Conservation (phyloP, 768 basidiomycete genomes). For the Chalciporus pseudorubinellus region DNA sequence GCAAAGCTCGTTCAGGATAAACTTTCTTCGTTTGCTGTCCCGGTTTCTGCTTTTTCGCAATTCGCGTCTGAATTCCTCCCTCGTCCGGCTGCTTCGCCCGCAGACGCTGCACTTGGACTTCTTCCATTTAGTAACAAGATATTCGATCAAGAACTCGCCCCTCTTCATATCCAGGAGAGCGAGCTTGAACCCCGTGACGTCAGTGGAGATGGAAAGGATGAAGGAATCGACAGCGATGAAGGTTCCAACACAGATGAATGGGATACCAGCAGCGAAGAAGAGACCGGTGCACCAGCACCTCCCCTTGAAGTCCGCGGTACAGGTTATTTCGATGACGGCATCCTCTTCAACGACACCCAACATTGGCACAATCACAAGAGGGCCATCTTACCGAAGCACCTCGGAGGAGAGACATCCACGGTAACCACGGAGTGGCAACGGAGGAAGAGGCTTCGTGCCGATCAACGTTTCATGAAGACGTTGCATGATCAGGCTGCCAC, state of each 20-base stretch:
- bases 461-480: conserved; percentile 58
- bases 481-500: conserved; percentile 61
- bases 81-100: background rate
- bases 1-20: conserved; percentile 20
- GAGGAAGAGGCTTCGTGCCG: conserved; percentile 35
- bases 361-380: conserved; percentile 60
- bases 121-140: conserved; percentile 43
- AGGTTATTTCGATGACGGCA: conserved; percentile 38
- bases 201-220: conserved; percentile 12
- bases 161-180: conserved; percentile 25
- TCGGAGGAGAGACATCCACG: conserved; percentile 44
- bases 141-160: conserved; percentile 40
- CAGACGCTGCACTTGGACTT: conserved; percentile 13
- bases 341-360: conserved; percentile 45
- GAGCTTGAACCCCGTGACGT: conserved; percentile 4
- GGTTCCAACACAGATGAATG: conserved; percentile 19
- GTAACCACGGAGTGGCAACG: conserved; percentile 36
- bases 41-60: conserved; percentile 17
- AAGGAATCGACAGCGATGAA: conserved; percentile 15
- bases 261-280: conserved; percentile 19
- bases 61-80: conserved; percentile 23
- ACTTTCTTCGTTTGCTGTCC: conserved; percentile 19
- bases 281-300: background rate
- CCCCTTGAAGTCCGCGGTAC: background rate
- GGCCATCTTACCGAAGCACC: conserved; percentile 50